Base-by-base conservation (phyloP, 2,329 filamentous ascomycete species). In the Trichoderma sp. region DNA sequence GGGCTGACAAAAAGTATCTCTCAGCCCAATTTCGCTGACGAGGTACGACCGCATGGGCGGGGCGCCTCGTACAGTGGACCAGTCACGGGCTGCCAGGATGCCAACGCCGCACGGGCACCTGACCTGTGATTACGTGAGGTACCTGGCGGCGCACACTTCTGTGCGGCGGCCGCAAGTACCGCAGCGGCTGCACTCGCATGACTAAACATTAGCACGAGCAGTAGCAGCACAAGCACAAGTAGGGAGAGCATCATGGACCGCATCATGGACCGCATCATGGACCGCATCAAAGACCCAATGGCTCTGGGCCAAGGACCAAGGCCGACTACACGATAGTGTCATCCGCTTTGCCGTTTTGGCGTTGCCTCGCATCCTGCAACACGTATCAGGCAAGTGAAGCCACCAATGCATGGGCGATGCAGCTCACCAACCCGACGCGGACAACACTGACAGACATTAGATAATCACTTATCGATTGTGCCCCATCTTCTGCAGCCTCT, bases 91-190 rank as follows among this genome's bases (percentile, higher is more conserved):
- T 64, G 66, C 48, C 59, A 68, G 52, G 39, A 48, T 15, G 58
- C 52, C 57, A 64, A 22, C 59, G 39, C 66, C 22, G 19, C 66
- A 10, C 7, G 52, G 64, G 50, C 66, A 64, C 59, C 66, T 68
- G 66, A 68, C 52, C 42, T 48, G 19, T 37, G 59, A 56, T 68
- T 64, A 68, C 59, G 58, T 64, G 39, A 68, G 64, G 59, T 58
- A 59, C 66, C 53, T 52, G 15, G 22, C 59, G 22, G 32, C 29
- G 32, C 37, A 9, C 34, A 39, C 52, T 27, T 37, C 39, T 45
- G 32, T 42, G 50, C 22, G 22, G 29, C 50, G 15, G 19, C 19
- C 13, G 13, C 29, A 63, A 37, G 65, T 63, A 67, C 60, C 35
- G 29, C 53, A 25, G 34, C 53, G n/a, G 35, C 22, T 22, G 34